phyloP scores from a whole-genome alignment of 257 asterid genomes.

The Ilex aquifolium region DNA sequence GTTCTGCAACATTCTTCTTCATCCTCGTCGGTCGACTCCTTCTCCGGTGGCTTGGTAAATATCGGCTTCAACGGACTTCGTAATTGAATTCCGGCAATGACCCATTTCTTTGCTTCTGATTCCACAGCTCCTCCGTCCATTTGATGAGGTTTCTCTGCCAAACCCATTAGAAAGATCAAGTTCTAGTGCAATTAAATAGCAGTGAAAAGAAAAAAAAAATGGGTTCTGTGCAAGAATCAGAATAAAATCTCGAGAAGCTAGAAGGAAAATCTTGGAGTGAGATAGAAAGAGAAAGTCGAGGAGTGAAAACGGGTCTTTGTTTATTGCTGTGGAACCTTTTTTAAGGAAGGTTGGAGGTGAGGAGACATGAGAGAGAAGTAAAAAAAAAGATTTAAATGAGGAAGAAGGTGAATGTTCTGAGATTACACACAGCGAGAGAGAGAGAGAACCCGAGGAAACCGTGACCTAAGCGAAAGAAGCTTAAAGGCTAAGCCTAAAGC shows the following conservation, averaged over 20 bases:
- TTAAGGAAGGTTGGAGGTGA: neutral
- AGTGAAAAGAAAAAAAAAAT: slow-evolving; percentile 11
- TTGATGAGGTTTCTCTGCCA: slow-evolving; percentile 15
- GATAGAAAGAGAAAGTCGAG: slow-evolving; percentile 8
- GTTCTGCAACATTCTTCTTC: slow-evolving; percentile 26
- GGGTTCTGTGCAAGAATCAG: neutral
- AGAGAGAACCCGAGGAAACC: slow-evolving; percentile 25
- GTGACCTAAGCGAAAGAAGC: slow-evolving; percentile 18
- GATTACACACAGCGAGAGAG: neutral
- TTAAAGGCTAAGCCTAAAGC: neutral
- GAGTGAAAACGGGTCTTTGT: slow-evolving; percentile 25
- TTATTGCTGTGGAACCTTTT: slow-evolving; percentile 20
- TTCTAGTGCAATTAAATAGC: neutral
- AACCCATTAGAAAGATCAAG: slow-evolving; percentile 22
- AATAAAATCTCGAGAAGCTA: slow-evolving; percentile 13
- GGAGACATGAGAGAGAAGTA: slow-evolving; percentile 1
- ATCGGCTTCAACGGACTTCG: slow-evolving; percentile 28
- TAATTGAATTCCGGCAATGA: slow-evolving; percentile 29
- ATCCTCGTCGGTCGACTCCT: slow-evolving; percentile 7
- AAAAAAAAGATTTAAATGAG: slow-evolving; percentile 15
- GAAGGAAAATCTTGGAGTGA: slow-evolving; percentile 14
- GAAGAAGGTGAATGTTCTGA: slow-evolving; percentile 22
- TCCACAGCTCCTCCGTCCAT: slow-evolving; percentile 19
- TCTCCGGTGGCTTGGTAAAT: slow-evolving; percentile 15
- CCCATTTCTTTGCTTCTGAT: slow-evolving; percentile 26